These are phyloP conservation scores for Myochromella boudieri DNA, from an alignment of 768 basidiomycete genomes.

Conservation along the genomic window DNA sequence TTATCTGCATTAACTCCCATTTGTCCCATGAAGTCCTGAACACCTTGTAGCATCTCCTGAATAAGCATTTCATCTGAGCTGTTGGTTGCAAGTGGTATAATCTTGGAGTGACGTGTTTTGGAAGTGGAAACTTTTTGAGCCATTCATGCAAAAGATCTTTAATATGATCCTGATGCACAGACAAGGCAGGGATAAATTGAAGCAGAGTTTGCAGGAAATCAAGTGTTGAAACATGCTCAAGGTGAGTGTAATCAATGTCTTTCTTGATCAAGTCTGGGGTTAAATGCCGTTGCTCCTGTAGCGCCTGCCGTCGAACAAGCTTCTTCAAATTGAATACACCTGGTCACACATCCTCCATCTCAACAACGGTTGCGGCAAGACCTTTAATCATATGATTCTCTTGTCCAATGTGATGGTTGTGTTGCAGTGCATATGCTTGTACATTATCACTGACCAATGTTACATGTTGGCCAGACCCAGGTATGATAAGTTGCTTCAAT, in stretches of 20 bases:
- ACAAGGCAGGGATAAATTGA: slow-evolving; percentile 11
- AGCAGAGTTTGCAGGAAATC: slow-evolving; percentile 15
- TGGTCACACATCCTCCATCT: slow-evolving; percentile 12
- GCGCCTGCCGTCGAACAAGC: neutral
- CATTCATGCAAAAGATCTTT: slow-evolving; percentile 2
- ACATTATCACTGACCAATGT: slow-evolving; percentile 15
- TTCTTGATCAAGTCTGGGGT: neutral
- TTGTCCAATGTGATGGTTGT: slow-evolving; percentile 10
- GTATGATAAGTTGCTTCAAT: neutral
- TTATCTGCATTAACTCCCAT: no score
- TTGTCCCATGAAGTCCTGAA: no score
- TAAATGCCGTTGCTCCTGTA: neutral
- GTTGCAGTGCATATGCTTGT: slow-evolving; percentile 9
- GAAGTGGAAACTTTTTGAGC: slow-evolving; percentile 13
- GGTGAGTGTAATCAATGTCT: slow-evolving; percentile 10
- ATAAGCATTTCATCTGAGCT: no score
- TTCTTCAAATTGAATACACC: slow-evolving; percentile 11
- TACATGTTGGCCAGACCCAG: neutral
- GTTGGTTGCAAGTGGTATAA: slow-evolving; percentile 14
- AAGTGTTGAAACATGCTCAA: slow-evolving; percentile 9
- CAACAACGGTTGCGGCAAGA: slow-evolving; percentile 12
- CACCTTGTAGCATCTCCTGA: no score
- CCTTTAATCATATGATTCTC: slow-evolving; percentile 15
- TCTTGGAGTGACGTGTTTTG: slow-evolving; percentile 4
- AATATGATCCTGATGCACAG: slow-evolving; percentile 5